These are phyloP conservation scores for Thalassiosira pacifica DNA, from an alignment of 352 stramenopile genomes.

Conservation along the genomic window DNA sequence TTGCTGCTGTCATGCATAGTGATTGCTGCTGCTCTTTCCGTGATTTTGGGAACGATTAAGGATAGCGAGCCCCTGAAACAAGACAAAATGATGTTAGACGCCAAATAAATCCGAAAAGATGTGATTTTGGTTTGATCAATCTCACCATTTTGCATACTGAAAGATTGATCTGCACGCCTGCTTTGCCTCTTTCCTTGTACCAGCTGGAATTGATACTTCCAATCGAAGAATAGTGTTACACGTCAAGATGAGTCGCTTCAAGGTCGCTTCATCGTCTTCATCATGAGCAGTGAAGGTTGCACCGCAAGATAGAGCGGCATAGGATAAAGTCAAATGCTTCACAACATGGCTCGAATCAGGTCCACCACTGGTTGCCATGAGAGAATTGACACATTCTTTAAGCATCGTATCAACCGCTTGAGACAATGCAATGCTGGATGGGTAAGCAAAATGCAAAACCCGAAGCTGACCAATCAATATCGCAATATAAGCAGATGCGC, in stretches of 20 bases:
- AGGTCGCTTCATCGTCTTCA: no score
- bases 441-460: slow-evolving; percentile 68
- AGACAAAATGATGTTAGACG: no score
- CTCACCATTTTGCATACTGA: slow-evolving; percentile 77
- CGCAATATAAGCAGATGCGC: slow-evolving; percentile 56
- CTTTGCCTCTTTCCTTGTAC: slow-evolving; percentile 56
- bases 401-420: slow-evolving; percentile 62
- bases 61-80: slow-evolving; percentile 56
- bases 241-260: slow-evolving; percentile 36
- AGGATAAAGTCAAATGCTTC: slow-evolving; percentile 56
- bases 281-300: slow-evolving; percentile 39
- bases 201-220: slow-evolving; percentile 35
- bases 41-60: slow-evolving; percentile 41
- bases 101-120: no score
- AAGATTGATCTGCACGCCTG: slow-evolving; percentile 71
- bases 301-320: slow-evolving; percentile 73
- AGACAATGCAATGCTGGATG: slow-evolving; percentile 67
- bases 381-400: slow-evolving; percentile 37
- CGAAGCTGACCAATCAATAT: slow-evolving; percentile 67
- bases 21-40: slow-evolving; percentile 4
- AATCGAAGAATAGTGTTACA: slow-evolving; percentile 56
- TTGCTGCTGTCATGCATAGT: no score
- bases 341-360: slow-evolving; percentile 28
- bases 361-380: slow-evolving; percentile 13
- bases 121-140: no score